phyloP scores from a whole-genome alignment of 768 basidiomycete species.

The Coprinellus aureogranulatus region DNA sequence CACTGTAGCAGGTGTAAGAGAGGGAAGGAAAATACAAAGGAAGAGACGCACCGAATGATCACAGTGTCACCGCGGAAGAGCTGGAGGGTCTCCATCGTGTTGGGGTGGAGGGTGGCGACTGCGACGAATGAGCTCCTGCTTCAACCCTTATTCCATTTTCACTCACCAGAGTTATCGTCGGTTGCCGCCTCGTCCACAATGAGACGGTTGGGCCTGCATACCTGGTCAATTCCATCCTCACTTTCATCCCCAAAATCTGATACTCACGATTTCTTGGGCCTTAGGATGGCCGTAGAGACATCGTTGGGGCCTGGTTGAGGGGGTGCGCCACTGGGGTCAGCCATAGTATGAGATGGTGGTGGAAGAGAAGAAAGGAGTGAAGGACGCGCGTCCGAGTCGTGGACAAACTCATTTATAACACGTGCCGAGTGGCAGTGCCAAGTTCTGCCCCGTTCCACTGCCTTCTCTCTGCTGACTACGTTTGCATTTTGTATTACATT shows the following conservation, averaged over 20 bases:
- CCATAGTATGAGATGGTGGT: conserved; percentile 40
- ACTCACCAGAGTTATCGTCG: conserved; percentile 93
- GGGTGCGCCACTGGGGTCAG: conserved; percentile 81
- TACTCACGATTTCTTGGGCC: conserved; percentile 96
- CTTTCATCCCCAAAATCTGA: conserved; percentile 10
- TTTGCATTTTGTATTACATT: conserved; percentile 4
- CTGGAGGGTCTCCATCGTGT: conserved; percentile 90
- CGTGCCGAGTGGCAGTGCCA: conserved; percentile 23
- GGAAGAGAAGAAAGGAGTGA: conserved; percentile 17
- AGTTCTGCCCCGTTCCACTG: conserved; percentile 31
- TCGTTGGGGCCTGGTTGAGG: conserved; percentile 87
- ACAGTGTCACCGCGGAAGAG: conserved; percentile 98
- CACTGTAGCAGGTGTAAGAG: conserved; percentile 44
- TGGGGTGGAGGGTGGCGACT: conserved; percentile 95
- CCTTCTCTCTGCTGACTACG: neutral
- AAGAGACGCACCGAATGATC: conserved; percentile 71
- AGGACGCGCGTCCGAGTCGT: conserved; percentile 42
- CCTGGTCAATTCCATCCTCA: conserved; percentile 16
- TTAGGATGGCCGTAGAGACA: conserved; percentile 89
- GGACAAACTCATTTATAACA: conserved; percentile 31
- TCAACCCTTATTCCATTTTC: neutral
- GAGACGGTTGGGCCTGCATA: conserved; percentile 85
- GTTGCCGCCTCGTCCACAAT: conserved; percentile 92
- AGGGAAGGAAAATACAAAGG: neutral
- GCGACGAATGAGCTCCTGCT: conserved; percentile 13